Evolutionary conservation across 441 rosid genomes (phyloP).

Genomic region (Euphorbia celastroides): DNA sequence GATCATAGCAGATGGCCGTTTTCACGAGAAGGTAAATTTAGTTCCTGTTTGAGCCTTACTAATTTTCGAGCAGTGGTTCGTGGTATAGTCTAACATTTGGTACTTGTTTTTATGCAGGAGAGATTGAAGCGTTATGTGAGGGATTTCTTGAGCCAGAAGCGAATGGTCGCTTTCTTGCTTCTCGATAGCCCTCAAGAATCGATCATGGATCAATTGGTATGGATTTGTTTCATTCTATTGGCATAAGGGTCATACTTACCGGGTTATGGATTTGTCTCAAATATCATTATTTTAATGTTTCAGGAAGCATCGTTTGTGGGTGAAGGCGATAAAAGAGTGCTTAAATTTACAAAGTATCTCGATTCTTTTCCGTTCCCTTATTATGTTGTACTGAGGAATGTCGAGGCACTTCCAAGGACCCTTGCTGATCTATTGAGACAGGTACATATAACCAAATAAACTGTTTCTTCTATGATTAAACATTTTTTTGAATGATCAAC

Average conservation of each 20-base stretch:
- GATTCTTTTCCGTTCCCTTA: slow-evolving; percentile 96
- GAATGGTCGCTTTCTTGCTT: slow-evolving; percentile 94
- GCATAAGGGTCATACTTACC: not conserved
- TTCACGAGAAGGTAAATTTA: slow-evolving; percentile 71
- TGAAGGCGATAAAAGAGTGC: slow-evolving; percentile 22
- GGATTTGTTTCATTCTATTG: slow-evolving; percentile 1
- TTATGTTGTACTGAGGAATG: slow-evolving; percentile 71
- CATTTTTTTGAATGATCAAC: no score
- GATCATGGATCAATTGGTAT: slow-evolving; percentile 66
- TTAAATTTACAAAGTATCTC: slow-evolving; percentile 50
- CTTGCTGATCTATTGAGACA: slow-evolving; percentile 90
- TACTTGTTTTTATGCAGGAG: slow-evolving; percentile 35
- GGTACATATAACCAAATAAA: slow-evolving; percentile 32
- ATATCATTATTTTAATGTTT: not conserved
- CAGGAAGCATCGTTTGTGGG: slow-evolving; percentile 52
- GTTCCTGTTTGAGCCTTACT: no score
- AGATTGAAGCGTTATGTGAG: slow-evolving; percentile 66
- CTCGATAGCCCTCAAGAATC: slow-evolving; percentile 74
- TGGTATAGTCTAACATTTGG: not conserved
- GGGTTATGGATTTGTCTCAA: not conserved
- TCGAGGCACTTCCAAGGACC: slow-evolving; percentile 82
- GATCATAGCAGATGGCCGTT: slow-evolving; percentile 86
- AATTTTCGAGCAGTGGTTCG: no score
- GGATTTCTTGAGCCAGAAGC: slow-evolving; percentile 65
- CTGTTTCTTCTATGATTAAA: no score